Percentiles rank a stretch among this genome's conserved stretches.
These are phyloP conservation scores for Immersiporthe knoxdaviesiana DNA, from an alignment of 2,329 filamentous ascomycete genomes.

Conservation along the genomic window DNA sequence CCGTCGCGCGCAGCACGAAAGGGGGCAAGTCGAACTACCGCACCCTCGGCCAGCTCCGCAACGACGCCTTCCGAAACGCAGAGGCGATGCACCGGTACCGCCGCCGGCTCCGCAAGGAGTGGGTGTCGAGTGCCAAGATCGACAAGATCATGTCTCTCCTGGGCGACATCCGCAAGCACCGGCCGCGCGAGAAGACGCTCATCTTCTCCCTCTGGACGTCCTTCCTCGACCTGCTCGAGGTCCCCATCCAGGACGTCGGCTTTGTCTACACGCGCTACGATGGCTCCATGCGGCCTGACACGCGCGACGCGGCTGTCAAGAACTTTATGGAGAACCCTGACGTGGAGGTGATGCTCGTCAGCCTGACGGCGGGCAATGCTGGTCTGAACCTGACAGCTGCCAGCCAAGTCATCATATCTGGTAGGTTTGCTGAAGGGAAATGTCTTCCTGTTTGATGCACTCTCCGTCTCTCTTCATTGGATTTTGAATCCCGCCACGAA, in stretches of 20 bases:
- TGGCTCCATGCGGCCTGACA: slow-evolving; percentile 34
- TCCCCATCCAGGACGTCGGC: slow-evolving; percentile 36
- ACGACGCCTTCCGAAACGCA: slow-evolving; percentile 32
- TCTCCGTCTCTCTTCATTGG: neutral
- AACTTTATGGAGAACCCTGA: slow-evolving; percentile 60
- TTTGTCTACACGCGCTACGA: slow-evolving; percentile 39
- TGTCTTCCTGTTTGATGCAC: too few species aligned
- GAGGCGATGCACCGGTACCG: slow-evolving; percentile 36
- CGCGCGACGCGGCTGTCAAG: slow-evolving; percentile 65
- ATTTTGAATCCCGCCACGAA: neutral
- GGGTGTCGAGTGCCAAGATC: slow-evolving; percentile 39
- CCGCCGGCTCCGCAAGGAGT: slow-evolving; percentile 34
- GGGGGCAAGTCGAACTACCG: neutral
- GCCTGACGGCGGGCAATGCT: slow-evolving; percentile 76
- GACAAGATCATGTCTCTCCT: slow-evolving; percentile 39
- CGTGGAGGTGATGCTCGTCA: slow-evolving; percentile 70
- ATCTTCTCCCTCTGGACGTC: slow-evolving; percentile 41
- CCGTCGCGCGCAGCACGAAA: neutral
- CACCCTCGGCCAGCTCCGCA: slow-evolving; percentile 32
- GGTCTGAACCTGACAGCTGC: slow-evolving; percentile 82
- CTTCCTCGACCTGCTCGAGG: slow-evolving; percentile 40
- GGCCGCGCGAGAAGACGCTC: slow-evolving; percentile 38
- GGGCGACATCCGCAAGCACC: slow-evolving; percentile 31
- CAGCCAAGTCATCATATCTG: slow-evolving; percentile 78
- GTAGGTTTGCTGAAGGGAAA: neutral